Base-by-base conservation (phyloP, 345 rosid genomes). In the Eutrema yunnanense region DNA sequence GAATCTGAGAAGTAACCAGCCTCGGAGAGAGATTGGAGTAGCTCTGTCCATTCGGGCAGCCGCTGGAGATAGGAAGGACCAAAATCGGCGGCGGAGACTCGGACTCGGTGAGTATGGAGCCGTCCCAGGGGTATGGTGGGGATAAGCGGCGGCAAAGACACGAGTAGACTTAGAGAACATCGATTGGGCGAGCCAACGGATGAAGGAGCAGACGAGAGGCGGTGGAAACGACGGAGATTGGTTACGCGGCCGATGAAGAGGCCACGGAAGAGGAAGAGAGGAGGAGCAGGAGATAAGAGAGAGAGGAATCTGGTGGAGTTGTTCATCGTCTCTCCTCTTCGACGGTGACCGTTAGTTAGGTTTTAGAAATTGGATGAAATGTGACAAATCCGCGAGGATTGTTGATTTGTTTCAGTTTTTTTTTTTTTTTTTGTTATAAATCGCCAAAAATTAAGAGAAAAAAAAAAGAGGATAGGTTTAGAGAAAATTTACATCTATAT, bases 301-400 rank as follows among this genome's bases (percentile, higher is more conserved):
- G 86, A 58, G 71, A 91, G 75, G 80, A 91, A 72, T 61, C 90
- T 81, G 50, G 89, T 71, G 79, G 89, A 77, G 79, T 80, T 75
- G 68, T 87, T 82, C 96, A 91, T 90, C 43, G 73, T 34, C 68
- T 8, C 76, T 43, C 49, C 53, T 27, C 50, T 22, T 44, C 73
- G 61, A 55, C 77, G 68, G 73, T 49, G 67, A 46, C 57, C 22
- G 72, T 55, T 64, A 43, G 75, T 55, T 64, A 43, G 75, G 75
- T 33, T 68, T 53, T 55, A 13, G 22, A 8, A 57, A 30, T 14
- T 33, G 16, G 37, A 50, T 50, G 16, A 41, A 44, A 47, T 40
- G 42, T 14, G 59, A 22, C 57, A 4, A 33, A 33, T 22, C 26
- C 26, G 26, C 26, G 26, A 22, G 26, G 26, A 22, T 22, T 22